These are phyloP conservation scores for Lineolata rhizophorae DNA, from an alignment of 495 filamentous ascomycete species.

Conservation along the genomic window DNA sequence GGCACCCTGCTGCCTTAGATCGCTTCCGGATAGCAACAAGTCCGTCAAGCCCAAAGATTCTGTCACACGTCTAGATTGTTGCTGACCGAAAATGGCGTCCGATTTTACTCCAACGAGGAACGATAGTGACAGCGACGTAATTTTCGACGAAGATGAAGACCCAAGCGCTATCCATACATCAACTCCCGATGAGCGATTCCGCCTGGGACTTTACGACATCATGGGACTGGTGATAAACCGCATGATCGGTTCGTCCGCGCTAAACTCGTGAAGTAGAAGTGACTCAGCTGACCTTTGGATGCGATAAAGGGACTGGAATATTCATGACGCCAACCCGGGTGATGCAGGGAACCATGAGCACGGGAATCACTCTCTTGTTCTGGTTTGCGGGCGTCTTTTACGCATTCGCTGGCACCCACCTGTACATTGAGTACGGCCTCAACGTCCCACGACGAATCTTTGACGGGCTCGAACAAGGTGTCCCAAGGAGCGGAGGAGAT, in stretches of 20 bases:
- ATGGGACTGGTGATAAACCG: slow-evolving; percentile 14
- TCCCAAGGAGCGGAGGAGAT: slow-evolving; percentile 28
- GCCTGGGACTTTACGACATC: slow-evolving; percentile 10
- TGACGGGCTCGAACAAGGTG: slow-evolving; percentile 6
- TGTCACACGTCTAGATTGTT: too few species aligned
- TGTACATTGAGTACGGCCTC: slow-evolving; percentile 7
- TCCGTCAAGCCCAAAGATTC: too few species aligned
- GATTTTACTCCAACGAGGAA: too few species aligned
- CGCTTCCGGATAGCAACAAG: too few species aligned
- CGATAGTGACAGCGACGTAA: background rate
- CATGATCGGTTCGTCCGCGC: slow-evolving; percentile 17
- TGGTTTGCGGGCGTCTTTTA: slow-evolving; percentile 4
- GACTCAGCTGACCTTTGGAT: slow-evolving; percentile 1
- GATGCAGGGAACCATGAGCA: slow-evolving; percentile 5
- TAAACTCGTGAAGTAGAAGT: slow-evolving; percentile 1
- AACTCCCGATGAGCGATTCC: slow-evolving; percentile 11
- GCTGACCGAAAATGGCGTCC: too few species aligned
- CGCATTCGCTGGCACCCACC: background rate
- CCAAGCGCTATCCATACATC: slow-evolving; percentile 11
- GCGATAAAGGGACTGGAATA: slow-evolving; percentile 7
- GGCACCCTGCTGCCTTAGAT: too few species aligned
- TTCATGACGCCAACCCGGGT: slow-evolving; percentile 3
- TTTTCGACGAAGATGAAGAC: slow-evolving; percentile 4
- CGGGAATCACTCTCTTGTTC: slow-evolving; percentile 4
- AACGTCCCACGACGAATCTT: slow-evolving; percentile 1